phyloP scores from a whole-genome alignment of 2,329 filamentous ascomycete species.

The Aspergillus fructus region DNA sequence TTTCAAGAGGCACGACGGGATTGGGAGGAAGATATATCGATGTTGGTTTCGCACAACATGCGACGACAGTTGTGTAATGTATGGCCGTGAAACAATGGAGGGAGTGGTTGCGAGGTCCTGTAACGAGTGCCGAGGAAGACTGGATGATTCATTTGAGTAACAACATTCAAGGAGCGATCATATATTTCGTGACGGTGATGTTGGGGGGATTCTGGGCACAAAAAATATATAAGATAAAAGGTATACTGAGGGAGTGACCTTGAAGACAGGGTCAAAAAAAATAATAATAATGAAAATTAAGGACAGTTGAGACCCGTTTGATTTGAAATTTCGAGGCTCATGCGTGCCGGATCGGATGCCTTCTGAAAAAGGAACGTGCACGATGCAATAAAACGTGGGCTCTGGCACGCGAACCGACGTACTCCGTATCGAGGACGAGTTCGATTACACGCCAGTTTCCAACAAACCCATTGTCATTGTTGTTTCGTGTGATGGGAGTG shows the following conservation, averaged over 20 bases:
- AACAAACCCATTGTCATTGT: neutral
- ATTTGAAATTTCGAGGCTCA: neutral
- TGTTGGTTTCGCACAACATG: neutral
- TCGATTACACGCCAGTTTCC: neutral
- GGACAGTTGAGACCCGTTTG: neutral
- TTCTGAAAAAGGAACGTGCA: constrained; percentile 9
- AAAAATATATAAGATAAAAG: neutral
- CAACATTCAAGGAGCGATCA: neutral
- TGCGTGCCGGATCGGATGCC: constrained; percentile 1
- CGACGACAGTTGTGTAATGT: constrained; percentile 2
- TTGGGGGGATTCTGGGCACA: neutral
- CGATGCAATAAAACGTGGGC: neutral
- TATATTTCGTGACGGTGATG: constrained; percentile 2
- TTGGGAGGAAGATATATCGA: neutral
- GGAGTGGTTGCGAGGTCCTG: constrained; percentile 6
- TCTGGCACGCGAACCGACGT: neutral
- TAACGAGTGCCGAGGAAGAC: neutral
- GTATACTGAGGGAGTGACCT: neutral
- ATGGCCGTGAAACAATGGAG: constrained; percentile 7
- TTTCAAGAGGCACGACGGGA: neutral
- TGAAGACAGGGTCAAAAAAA: neutral
- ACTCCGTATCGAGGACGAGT: neutral
- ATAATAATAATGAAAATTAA: neutral
- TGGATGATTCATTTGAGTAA: constrained; percentile 4
- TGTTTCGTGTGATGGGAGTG: neutral